Base-by-base conservation (phyloP, 2,329 filamentous ascomycete genomes). In the Phyllosticta capitalensis region DNA sequence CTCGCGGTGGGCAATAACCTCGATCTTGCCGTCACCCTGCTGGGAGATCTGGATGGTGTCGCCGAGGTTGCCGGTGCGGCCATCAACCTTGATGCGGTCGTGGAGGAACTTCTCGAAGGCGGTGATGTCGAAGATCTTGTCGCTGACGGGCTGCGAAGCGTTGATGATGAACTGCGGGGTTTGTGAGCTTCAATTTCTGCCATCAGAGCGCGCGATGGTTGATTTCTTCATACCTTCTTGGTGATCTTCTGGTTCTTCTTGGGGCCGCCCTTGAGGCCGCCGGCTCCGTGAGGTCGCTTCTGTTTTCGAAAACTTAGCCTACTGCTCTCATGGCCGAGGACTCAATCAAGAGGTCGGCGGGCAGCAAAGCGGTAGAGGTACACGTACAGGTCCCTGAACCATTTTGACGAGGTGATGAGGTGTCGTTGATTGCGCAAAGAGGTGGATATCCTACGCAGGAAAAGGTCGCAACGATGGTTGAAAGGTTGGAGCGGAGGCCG, bases 91-190 rank as follows among this genome's bases (percentile, higher is more conserved):
- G 87, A 99, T 95, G 82, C 89, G 91, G 81, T 97, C 94, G 85
- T 96, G 92, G 66, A 99, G 89, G 89, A 99, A 99, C 87, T 97
- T 97, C 83, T 96, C 92, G 79, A 99, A 99, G 70, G 92, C 92
- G 72, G 89, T 86, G 77, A 96, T 87, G 79, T 99, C 94, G 86
- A 99, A 97, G 86, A 99, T 99, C 88, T 97, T 97, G 86, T 99
- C 94, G 82, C 86, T 89, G 71, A 92, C 92, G 73, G 94, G 94
- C 82, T 97, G 92, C 74, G 90, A 92, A 79, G 92, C 92, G 83
- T 99, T 95, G 89, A 99, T 97, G 83, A 95, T 87, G 87, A 90
- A 99, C 92, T 95, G 69, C 58, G 33, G 21, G 17, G 24, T 9
- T 26, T 19, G 54, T 58, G 20, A 54, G 52, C 30, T 6, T 50